Percentiles rank a stretch among this genome's conserved stretches.
phyloP scores from a whole-genome alignment of 495 filamentous ascomycete species.

The Daldinia caldariorum region DNA sequence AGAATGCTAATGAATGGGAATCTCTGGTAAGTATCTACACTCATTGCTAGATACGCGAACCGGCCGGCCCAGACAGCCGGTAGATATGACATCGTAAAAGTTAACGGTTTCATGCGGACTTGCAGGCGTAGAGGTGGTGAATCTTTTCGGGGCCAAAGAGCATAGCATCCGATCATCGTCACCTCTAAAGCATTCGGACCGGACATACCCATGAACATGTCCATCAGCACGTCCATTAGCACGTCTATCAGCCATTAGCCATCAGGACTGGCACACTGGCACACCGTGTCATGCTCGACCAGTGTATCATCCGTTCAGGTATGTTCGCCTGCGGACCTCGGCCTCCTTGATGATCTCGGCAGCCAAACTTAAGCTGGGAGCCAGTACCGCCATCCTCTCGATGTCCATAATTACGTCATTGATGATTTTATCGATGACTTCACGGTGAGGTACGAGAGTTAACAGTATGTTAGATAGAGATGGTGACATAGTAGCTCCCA shows the following conservation, averaged over 20 bases:
- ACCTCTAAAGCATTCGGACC: constrained; percentile 38
- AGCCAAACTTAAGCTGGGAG: constrained; percentile 75
- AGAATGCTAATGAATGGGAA: constrained; percentile 34
- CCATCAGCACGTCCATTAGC: no score
- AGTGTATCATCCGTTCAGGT: constrained; percentile 57
- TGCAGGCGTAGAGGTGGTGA: constrained; percentile 27
- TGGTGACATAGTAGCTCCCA: constrained; percentile 86
- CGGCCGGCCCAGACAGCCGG: constrained; percentile 44
- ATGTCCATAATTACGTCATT: constrained; percentile 77
- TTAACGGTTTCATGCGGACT: constrained; percentile 23
- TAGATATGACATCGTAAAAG: constrained; percentile 40
- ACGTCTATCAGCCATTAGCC: background rate
- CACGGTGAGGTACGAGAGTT: constrained; percentile 61
- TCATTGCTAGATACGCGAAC: constrained; percentile 41
- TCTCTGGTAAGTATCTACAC: constrained; percentile 42
- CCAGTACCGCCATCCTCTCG: constrained; percentile 75
- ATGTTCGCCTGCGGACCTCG: constrained; percentile 70
- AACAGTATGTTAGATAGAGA: constrained; percentile 73
- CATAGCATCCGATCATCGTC: constrained; percentile 31
- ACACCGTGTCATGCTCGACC: constrained; percentile 26
- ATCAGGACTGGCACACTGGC: constrained; percentile 12
- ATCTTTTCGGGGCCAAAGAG: constrained; percentile 26
- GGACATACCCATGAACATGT: constrained; percentile 16
- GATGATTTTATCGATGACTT: constrained; percentile 77
- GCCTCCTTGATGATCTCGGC: constrained; percentile 83